Evolutionary conservation across 306 rosid species (phyloP).

Genomic region (Cicer yamashitae): DNA sequence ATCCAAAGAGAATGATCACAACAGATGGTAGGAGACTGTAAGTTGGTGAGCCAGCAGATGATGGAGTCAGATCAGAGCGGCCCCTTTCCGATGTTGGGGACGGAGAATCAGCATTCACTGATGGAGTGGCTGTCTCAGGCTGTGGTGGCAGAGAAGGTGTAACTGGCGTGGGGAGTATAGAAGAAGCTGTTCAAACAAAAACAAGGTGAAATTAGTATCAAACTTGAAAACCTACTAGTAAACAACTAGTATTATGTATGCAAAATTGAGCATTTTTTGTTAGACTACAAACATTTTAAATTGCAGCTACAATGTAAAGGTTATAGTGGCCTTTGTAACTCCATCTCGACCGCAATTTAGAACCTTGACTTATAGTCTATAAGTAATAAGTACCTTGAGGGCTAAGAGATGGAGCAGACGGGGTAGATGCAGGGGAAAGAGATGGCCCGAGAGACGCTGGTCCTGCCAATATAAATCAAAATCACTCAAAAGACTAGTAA

Average conservation of each 20-base stretch:
- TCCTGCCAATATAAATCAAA: slow-evolving; percentile 55
- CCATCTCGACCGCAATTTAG: not conserved
- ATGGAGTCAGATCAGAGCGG: slow-evolving; percentile 71
- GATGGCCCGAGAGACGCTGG: slow-evolving; percentile 66
- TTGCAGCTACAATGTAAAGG: not conserved
- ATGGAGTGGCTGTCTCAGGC: slow-evolving; percentile 58
- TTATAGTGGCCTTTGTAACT: not conserved
- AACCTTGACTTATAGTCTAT: not conserved
- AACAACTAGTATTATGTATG: not conserved
- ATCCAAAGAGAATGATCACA: slow-evolving; percentile 51
- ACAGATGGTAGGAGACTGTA: slow-evolving; percentile 49
- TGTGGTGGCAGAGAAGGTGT: slow-evolving; percentile 72
- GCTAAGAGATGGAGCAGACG: slow-evolving; percentile 57
- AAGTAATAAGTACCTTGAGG: slow-evolving; percentile 63
- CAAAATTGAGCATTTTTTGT: not conserved
- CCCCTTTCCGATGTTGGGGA: slow-evolving; percentile 60
- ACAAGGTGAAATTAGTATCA: slow-evolving; percentile 21
- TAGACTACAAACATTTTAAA: not conserved
- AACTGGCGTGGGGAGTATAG: slow-evolving; percentile 55
- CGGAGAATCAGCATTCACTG: slow-evolving; percentile 59
- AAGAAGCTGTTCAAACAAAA: slow-evolving; percentile 58
- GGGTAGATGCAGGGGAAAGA: slow-evolving; percentile 60
- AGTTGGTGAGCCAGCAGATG: slow-evolving; percentile 63
- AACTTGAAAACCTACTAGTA: slow-evolving; percentile 10
- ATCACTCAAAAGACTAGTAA: not conserved